Percentiles rank a stretch among this genome's conserved stretches.
phyloP scores from a whole-genome alignment of 1,284 basidiomycete species.

The Apiotrichum siamense region DNA sequence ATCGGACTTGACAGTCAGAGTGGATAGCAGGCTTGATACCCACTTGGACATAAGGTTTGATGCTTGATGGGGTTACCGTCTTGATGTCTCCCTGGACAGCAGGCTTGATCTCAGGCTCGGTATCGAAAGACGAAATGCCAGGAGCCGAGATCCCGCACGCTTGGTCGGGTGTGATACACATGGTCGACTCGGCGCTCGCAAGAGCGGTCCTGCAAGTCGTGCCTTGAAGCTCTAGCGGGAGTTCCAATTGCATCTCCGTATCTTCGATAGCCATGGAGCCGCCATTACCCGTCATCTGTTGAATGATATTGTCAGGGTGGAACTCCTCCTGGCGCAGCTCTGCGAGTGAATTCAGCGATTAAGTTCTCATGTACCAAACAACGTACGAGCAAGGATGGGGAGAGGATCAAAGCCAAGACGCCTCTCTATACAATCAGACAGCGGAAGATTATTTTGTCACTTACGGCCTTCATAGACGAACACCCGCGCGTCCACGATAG shows the following conservation, averaged over 20 bases:
- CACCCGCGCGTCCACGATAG: not conserved
- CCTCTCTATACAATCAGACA: not conserved
- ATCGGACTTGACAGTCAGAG: not conserved
- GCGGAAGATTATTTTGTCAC: not conserved
- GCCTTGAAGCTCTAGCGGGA: no score
- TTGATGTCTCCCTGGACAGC: not conserved
- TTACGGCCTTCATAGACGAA: slow-evolving; percentile 3
- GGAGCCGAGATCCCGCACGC: no score
- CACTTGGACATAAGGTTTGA: not conserved
- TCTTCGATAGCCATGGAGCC: no score
- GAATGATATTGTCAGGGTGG: not conserved
- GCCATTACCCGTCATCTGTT: no score
- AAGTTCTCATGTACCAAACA: not conserved
- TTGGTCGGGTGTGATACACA: no score
- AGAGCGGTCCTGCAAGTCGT: no score
- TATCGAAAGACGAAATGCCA: no score
- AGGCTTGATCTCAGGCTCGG: not conserved
- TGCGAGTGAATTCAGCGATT: not conserved
- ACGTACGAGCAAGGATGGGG: not conserved
- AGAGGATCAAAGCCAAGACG: not conserved
- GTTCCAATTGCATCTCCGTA: no score
- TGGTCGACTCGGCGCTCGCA: no score
- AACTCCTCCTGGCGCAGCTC: not conserved
- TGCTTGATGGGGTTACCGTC: not conserved
- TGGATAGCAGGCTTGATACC: not conserved